Conservation (phyloP, 495 filamentous ascomycete species). For the Trichoderma parareesei region DNA sequence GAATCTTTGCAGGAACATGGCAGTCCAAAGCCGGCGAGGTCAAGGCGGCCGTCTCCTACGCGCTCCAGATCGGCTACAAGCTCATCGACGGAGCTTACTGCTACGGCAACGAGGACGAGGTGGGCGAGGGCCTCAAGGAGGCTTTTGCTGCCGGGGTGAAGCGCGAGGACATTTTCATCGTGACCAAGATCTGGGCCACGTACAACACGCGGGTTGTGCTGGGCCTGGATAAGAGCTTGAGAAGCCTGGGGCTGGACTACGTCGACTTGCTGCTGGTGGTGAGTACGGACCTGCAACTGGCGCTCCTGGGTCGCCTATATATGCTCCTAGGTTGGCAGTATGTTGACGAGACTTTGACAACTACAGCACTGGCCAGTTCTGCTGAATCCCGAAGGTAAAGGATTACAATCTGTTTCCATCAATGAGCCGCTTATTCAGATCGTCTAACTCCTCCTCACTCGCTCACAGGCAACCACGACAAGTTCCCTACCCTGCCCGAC, state of each 20-base stretch:
- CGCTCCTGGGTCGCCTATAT: too few relatives aligned
- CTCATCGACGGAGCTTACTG: constrained; percentile 54
- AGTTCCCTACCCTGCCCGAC: constrained; percentile 65
- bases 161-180: constrained; percentile 74
- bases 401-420: too few relatives aligned
- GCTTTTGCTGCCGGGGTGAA: constrained; percentile 62
- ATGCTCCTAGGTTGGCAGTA: too few relatives aligned
- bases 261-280: constrained; percentile 67
- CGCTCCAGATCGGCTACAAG: constrained; percentile 55
- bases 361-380: constrained; percentile 67
- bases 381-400: constrained; percentile 70
- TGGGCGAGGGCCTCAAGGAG: constrained; percentile 47
- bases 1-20: constrained; percentile 53
- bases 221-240: constrained; percentile 61
- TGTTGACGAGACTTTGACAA: neutral
- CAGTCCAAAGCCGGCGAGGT: constrained; percentile 60
- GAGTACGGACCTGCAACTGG: neutral
- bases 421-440: neutral
- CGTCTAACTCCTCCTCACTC: neutral
- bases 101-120: constrained; percentile 52
- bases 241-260: constrained; percentile 66
- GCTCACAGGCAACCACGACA: constrained; percentile 56
- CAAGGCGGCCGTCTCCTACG: constrained; percentile 42
- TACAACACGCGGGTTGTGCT: constrained; percentile 61
- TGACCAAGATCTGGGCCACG: constrained; percentile 77